Evolutionary conservation across 345 rosid genomes (phyloP), one percentile per base, ranked within the genome.

Genomic region (Hevea brasiliensis): DNA sequence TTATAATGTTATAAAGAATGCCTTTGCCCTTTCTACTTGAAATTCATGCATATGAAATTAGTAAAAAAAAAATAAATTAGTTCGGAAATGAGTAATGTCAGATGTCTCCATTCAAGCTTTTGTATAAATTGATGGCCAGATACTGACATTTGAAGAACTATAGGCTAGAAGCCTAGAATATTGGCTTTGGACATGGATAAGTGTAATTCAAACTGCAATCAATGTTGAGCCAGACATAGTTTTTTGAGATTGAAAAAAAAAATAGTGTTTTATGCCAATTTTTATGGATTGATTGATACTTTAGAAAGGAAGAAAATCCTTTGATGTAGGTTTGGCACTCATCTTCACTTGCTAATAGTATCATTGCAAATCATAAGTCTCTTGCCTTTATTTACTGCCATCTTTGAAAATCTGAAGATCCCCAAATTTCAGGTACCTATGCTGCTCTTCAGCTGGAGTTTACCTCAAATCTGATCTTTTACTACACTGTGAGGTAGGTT

Each of bases 381-480:
- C 42, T 10, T n/a, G 51, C 27, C 5, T 37, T 62, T 35, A 13
- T 24, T 42, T 21, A 41, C 56, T 44, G 44, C 1, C 29, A 42
- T 54, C 14, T 70, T 61, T 24, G 20, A 61, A 61, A 63, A 75
- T 79, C 42, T 73, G 41, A 84, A 20, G 1, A 72, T 70, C 45
- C 24, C 67, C 65, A 68, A 60, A 76, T 76, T 53, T 72, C 85
- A 92, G 97, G 91, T 94, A 76, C 81, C 90, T 94, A 60, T 90
- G 90, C 85, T 94, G 97, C 82, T 92, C 97, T 61, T 94, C 98
- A 20, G 98, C 97, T 62, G 98, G 98, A 78, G 97, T 90, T 72
- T 94, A 92, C 79, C 87, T 88, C 79, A 94, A 92, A 82, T 85
- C 97, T 67, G 99, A 95, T 83, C 80, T 81, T 73, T 54, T 88